phyloP scores from a whole-genome alignment of 192 early-diverging fungal species.

The Coemansia sp. region DNA sequence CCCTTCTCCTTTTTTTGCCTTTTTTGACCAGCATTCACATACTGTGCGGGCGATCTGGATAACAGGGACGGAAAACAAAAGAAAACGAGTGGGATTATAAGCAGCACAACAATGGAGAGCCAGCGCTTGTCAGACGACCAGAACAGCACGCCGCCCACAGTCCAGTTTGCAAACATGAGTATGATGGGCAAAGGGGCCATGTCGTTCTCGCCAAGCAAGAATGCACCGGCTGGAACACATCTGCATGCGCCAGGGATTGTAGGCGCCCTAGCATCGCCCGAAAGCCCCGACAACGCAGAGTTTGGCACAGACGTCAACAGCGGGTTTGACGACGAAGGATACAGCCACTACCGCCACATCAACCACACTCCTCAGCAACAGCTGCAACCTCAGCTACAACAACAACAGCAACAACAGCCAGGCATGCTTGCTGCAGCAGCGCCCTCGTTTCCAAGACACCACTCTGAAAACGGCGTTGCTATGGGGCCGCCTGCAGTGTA shows the following conservation, averaged over 20 bases:
- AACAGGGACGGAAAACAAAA: background rate
- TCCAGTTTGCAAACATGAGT: slow-evolving; percentile 32
- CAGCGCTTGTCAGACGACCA: slow-evolving; percentile 15
- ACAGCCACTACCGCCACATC: slow-evolving; percentile 40
- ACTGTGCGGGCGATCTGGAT: background rate
- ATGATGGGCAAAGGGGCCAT: slow-evolving; percentile 9
- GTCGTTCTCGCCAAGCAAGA: background rate
- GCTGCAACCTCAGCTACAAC: background rate
- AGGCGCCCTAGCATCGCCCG: background rate
- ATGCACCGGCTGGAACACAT: background rate
- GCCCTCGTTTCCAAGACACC: slow-evolving; percentile 11
- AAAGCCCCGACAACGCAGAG: slow-evolving; percentile 23
- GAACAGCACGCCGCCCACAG: slow-evolving; percentile 13
- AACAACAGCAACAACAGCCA: background rate
- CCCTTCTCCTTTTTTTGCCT: background rate
- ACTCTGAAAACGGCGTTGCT: slow-evolving; percentile 13
- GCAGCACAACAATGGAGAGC: slow-evolving; percentile 10
- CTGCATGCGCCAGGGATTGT: background rate
- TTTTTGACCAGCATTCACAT: background rate
- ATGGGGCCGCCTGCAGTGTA: background rate
- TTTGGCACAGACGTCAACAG: slow-evolving; percentile 44
- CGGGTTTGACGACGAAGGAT: slow-evolving; percentile 48
- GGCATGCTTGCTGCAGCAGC: slow-evolving; percentile 3
- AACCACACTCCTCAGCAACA: slow-evolving; percentile 12
- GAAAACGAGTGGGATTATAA: too few species aligned